Base-by-base conservation (phyloP, 768 basidiomycete genomes). In the Tylopilus rubrobrunneus region DNA sequence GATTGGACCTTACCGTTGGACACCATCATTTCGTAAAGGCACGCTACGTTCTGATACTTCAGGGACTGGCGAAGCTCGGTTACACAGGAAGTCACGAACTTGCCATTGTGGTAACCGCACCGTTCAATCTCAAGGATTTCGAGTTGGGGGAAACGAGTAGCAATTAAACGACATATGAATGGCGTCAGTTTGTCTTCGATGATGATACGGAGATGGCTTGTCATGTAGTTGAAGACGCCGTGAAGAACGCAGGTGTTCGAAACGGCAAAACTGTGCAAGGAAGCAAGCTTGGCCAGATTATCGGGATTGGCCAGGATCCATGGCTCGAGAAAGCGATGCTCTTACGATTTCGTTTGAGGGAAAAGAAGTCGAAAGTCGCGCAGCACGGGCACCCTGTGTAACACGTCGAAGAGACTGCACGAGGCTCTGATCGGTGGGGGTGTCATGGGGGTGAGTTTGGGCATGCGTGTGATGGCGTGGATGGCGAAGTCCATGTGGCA, bases 51-150 rank as follows among this genome's bases (percentile, higher is more conserved):
- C n/a, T n/a, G n/a, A n/a, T n/a, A n/a, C n/a, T n/a, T n/a, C n/a
- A n/a, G n/a, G n/a, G n/a, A n/a, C n/a, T n/a, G n/a, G n/a, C n/a
- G n/a, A n/a, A n/a, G n/a, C n/a, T n/a, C n/a, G n/a, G n/a, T n/a
- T 64, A 71, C 70, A 68, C 54, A 65, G 47, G 65, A 65, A 60
- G 68, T 68, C 51, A 70, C 60, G 12, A 70, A 66, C 59, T 71
- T 73, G 43, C 70, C 70, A 56, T 71, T 71, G 56, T 71, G 70
- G 63, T 71, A 71, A 6, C 70, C 70, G 51, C 70, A 71, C 45
- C 68, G 64, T 51, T 71, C 70, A 7, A 71, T 71, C 40, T 71
- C 70, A 45, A 71, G 66, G 28, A 59, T 39, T 57, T 71, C 71
- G 19, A 71, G 55, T 34, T 63, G 63, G 17, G 71, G 71, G 23